Percentiles rank a stretch among this genome's conserved stretches.
Conservation (phyloP, 1,139 yeast species). For the Geotrichum macrosporum region DNA sequence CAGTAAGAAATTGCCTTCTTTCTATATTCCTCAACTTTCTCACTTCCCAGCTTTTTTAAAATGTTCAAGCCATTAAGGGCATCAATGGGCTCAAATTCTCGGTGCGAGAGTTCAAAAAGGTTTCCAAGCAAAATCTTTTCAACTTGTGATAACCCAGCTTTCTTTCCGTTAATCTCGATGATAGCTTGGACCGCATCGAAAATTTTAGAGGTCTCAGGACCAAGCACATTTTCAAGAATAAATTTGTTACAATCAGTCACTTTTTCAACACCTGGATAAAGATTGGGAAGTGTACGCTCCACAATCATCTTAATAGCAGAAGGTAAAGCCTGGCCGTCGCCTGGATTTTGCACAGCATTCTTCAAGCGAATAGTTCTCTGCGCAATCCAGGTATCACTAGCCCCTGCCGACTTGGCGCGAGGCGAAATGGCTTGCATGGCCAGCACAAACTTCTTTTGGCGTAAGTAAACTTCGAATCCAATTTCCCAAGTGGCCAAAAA, state of each 20-base stretch:
- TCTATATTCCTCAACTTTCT: conserved; percentile 23
- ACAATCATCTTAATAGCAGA: conserved; percentile 36
- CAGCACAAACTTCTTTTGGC: conserved; percentile 45
- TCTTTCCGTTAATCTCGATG: conserved; percentile 9
- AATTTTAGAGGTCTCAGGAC: conserved; percentile 19
- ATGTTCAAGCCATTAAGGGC: conserved; percentile 12
- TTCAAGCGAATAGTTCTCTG: conserved; percentile 32
- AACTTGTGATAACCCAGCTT: conserved; percentile 15
- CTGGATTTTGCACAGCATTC: conserved; percentile 27
- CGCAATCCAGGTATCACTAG: conserved; percentile 31
- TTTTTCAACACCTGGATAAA: conserved; percentile 32
- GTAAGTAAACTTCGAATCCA: conserved; percentile 45
- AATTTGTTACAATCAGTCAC: conserved; percentile 27
- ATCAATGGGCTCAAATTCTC: conserved; percentile 8
- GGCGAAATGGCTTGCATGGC: conserved; percentile 43
- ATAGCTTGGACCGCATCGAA: conserved; percentile 17
- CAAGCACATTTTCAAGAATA: conserved; percentile 29
- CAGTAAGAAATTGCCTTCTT: conserved; percentile 22
- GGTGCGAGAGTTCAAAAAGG: conserved; percentile 20
- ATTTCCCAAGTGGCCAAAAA: conserved; percentile 39
- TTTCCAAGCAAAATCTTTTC: conserved; percentile 27
- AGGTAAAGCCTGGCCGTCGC: conserved; percentile 29
- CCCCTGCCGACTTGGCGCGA: conserved; percentile 39
- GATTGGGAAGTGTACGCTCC: conserved; percentile 32
- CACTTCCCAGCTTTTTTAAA: conserved; percentile 23